Evolutionary conservation across 495 filamentous ascomycete genomes (phyloP).

Genomic region (Aspergillus sclerotiicarbonarius): DNA sequence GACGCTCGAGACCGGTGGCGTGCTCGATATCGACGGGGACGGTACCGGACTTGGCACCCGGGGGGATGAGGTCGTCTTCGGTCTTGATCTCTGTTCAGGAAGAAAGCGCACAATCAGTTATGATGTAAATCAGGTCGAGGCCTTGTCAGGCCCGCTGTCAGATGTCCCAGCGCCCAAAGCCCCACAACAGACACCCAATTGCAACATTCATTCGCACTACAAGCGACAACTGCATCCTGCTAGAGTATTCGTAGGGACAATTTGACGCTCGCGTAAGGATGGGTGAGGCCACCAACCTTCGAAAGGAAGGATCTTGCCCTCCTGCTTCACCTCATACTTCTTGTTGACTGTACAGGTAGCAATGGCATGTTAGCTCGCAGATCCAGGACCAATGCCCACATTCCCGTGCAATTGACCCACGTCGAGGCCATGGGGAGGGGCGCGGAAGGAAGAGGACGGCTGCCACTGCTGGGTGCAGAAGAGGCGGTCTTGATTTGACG

Average conservation of each 20-base stretch:
- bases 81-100: constrained; percentile 71
- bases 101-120: constrained; percentile 13
- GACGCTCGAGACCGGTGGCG: constrained; percentile 92
- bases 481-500: constrained; percentile 25
- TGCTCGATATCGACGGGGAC: constrained; percentile 93
- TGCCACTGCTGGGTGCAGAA: constrained; percentile 20
- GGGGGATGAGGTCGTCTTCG: constrained; percentile 76
- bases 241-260: constrained; percentile 17
- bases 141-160: background rate
- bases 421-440: constrained; percentile 24
- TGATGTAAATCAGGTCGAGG: background rate
- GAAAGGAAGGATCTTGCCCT: constrained; percentile 46
- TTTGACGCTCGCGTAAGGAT: constrained; percentile 3
- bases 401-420: background rate
- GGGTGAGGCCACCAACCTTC: constrained; percentile 36
- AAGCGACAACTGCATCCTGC: background rate
- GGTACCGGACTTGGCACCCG: constrained; percentile 77
- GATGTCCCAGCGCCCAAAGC: background rate
- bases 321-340: constrained; percentile 37
- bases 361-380: constrained; percentile 29
- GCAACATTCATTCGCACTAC: background rate
- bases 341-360: constrained; percentile 33
- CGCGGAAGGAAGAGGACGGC: constrained; percentile 13
- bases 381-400: background rate
- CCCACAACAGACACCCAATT: constrained; percentile 1